A percentile compares a stretch with the other conserved stretches of the same genome.
Evolutionary conservation across 2,329 filamentous ascomycete genomes (phyloP).

Genomic region (Simplicillium aogashimaense): DNA sequence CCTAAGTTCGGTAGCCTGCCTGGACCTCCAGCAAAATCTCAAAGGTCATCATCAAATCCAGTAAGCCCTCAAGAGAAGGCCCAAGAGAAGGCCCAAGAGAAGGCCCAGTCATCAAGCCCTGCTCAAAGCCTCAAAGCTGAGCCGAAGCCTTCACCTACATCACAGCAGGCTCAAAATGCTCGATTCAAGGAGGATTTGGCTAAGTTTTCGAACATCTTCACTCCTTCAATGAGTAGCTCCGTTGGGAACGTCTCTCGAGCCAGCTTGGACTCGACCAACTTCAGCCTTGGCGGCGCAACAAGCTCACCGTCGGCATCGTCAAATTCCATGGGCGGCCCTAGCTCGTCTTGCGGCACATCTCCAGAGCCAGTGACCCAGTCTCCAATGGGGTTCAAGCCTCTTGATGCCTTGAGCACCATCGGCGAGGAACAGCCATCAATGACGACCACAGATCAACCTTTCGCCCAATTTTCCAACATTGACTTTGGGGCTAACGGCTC

Average conservation of each 20-base stretch:
- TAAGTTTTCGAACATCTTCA: conserved; percentile 50
- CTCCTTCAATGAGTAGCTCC: conserved; percentile 38
- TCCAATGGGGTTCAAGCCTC: conserved; percentile 53
- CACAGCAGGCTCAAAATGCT: conserved; percentile 9
- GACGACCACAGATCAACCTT: conserved; percentile 22
- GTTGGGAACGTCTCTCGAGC: conserved; percentile 35
- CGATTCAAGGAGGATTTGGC: conserved; percentile 38
- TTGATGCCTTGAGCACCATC: conserved; percentile 54
- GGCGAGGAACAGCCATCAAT: conserved; percentile 49
- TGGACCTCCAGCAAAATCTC: conserved; percentile 25
- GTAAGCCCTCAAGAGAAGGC: conserved; percentile 18
- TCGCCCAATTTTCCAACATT: conserved; percentile 19
- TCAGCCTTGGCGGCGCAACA: conserved; percentile 39
- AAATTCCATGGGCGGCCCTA: conserved; percentile 47
- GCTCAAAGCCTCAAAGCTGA: conserved; percentile 18
- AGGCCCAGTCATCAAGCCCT: conserved; percentile 11
- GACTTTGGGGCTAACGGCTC: conserved; percentile 38
- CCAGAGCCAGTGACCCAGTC: conserved; percentile 68
- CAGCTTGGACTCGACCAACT: conserved; percentile 40
- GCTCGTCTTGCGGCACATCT: conserved; percentile 65
- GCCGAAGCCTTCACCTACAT: conserved; percentile 12
- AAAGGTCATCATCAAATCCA: conserved; percentile 18
- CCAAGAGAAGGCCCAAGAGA: too few species aligned
- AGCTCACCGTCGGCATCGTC: conserved; percentile 57
- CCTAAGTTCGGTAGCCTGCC: conserved; percentile 79